A percentile compares a stretch with the other conserved stretches of the same genome.
Conservation (phyloP, 2,329 filamentous ascomycete species). For the Colletotrichum gloeosporioides region DNA sequence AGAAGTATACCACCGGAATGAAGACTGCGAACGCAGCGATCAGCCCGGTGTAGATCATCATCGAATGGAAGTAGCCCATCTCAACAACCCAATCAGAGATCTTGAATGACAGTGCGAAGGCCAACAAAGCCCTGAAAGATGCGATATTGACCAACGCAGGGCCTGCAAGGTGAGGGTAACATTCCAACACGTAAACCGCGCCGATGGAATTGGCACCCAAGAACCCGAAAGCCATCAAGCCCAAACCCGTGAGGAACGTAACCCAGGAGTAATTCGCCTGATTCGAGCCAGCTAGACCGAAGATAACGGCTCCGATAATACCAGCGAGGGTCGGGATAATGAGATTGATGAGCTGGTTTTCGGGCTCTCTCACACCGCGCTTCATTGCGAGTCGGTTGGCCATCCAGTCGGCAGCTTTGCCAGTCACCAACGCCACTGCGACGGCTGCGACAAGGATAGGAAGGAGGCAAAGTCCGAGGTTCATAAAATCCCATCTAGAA, state of each 20-base stretch:
- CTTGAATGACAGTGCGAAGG: slow-evolving; percentile 31
- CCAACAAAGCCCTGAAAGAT: slow-evolving; percentile 32
- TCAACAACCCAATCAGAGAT: slow-evolving; percentile 30
- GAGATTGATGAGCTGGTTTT: slow-evolving; percentile 36
- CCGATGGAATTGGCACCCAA: slow-evolving; percentile 30
- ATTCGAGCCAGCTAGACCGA: slow-evolving; percentile 31
- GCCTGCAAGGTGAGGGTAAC: slow-evolving; percentile 31
- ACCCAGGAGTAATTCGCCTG: slow-evolving; percentile 27
- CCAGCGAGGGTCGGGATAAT: slow-evolving; percentile 31
- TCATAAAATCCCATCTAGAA: slow-evolving; percentile 31
- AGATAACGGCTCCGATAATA: slow-evolving; percentile 34
- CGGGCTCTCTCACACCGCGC: slow-evolving; percentile 32
- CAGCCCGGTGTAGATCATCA: slow-evolving; percentile 34
- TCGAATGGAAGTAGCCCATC: slow-evolving; percentile 30
- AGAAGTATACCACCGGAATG: slow-evolving; percentile 31
- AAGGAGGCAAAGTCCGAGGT: slow-evolving; percentile 30
- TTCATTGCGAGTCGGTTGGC: slow-evolving; percentile 31
- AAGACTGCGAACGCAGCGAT: slow-evolving; percentile 33
- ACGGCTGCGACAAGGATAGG: slow-evolving; percentile 34
- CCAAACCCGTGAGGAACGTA: slow-evolving; percentile 28
- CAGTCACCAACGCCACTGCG: slow-evolving; percentile 33
- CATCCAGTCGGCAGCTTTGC: slow-evolving; percentile 32
- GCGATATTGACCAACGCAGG: slow-evolving; percentile 37
- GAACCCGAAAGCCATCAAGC: slow-evolving; percentile 32
- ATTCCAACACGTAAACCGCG: slow-evolving; percentile 37